A percentile compares a stretch with the other conserved stretches of the same genome.
phyloP scores from a whole-genome alignment of 2,329 filamentous ascomycete genomes.

The Trichoderma harzianum region DNA sequence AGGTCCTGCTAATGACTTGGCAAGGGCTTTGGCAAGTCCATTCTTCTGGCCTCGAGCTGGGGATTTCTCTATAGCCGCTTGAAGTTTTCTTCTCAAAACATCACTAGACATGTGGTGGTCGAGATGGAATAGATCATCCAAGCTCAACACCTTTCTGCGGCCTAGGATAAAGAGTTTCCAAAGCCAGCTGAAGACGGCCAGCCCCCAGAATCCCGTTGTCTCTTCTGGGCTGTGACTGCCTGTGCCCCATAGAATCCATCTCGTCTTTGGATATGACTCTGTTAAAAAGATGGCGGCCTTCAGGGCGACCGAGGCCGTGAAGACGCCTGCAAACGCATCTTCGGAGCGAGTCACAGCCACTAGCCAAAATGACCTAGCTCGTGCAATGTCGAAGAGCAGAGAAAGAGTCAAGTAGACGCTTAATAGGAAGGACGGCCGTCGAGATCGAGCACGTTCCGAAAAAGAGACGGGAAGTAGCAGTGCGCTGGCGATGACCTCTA shows the following conservation, averaged over 20 bases:
- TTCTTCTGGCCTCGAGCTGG: background rate
- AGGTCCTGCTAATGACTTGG: conserved; percentile 26
- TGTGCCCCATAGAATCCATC: conserved; percentile 38
- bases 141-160: conserved; percentile 32
- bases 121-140: conserved; percentile 36
- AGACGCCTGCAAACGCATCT: conserved; percentile 29
- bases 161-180: conserved; percentile 36
- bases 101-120: conserved; percentile 29
- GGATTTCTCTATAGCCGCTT: background rate
- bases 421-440: conserved; percentile 42
- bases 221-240: conserved; percentile 39
- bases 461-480: background rate
- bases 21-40: background rate
- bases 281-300: conserved; percentile 36
- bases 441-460: conserved; percentile 36
- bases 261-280: conserved; percentile 38
- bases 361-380: conserved; percentile 30
- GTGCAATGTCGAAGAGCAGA: conserved; percentile 42
- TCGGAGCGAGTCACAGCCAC: conserved; percentile 22
- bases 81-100: conserved; percentile 22
- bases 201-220: conserved; percentile 32
- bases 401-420: conserved; percentile 40
- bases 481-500: conserved; percentile 28
- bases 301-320: conserved; percentile 34
- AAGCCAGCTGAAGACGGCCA: conserved; percentile 36